Percentiles rank a stretch among this genome's conserved stretches.
Conservation (phyloP, 768 basidiomycete species). For the Russula dissimulans region DNA sequence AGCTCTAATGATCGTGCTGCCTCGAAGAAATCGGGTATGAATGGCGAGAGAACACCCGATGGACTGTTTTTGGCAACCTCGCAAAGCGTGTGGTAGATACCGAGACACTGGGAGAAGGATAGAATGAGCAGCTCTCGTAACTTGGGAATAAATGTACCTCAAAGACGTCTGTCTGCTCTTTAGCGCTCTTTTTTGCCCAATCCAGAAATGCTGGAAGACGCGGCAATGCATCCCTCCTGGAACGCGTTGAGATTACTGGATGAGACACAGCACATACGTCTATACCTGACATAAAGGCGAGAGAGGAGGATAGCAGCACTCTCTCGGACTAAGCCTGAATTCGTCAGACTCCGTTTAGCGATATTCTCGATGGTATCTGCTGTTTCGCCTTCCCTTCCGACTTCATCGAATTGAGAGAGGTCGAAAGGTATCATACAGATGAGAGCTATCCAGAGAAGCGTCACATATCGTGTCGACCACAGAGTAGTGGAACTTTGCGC, state of each 20-base stretch:
- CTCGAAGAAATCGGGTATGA: constrained; percentile 36
- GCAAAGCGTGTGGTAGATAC: constrained; percentile 57
- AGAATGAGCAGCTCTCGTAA: background rate
- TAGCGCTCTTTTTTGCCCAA: constrained; percentile 3
- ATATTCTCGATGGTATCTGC: constrained; percentile 46
- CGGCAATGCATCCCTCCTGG: constrained; percentile 44
- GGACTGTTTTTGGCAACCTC: constrained; percentile 61
- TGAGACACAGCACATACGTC: constrained; percentile 4
- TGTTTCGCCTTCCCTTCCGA: constrained; percentile 41
- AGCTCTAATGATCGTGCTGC: constrained; percentile 37
- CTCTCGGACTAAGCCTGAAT: constrained; percentile 78
- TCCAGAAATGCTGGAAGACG: constrained; percentile 10
- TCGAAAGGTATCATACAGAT: constrained; percentile 93
- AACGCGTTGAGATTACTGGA: constrained; percentile 11
- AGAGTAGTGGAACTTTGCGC: constrained; percentile 32
- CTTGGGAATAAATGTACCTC: constrained; percentile 5
- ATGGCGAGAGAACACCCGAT: constrained; percentile 39
- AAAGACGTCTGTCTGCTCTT: constrained; percentile 10
- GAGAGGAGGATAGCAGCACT: constrained; percentile 76
- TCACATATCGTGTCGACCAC: constrained; percentile 79
- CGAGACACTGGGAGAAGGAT: constrained; percentile 45
- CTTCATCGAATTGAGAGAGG: constrained; percentile 74
- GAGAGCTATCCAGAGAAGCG: constrained; percentile 89
- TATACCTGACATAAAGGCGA: constrained; percentile 67
- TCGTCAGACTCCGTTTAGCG: constrained; percentile 48